Evolutionary conservation across 2,329 filamentous ascomycete genomes (phyloP).

Genomic region (Alternaria sp.): DNA sequence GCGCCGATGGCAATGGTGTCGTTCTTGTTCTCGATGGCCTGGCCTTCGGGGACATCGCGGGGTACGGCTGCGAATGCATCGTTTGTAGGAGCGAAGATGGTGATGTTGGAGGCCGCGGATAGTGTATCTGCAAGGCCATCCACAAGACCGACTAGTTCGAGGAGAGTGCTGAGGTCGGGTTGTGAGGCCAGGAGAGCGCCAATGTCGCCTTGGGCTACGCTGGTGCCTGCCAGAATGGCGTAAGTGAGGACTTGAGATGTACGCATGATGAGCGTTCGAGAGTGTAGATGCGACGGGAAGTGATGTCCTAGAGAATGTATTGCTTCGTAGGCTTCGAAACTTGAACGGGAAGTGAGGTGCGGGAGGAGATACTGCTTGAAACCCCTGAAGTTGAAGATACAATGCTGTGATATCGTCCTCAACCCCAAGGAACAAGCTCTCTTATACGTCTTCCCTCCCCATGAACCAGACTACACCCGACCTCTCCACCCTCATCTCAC

Average conservation of each 20-base stretch:
- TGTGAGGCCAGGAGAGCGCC: slow-evolving; percentile 41
- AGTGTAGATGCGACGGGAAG: no score
- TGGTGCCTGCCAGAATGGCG: slow-evolving; percentile 25
- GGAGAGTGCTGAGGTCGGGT: slow-evolving; percentile 39
- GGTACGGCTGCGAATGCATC: slow-evolving; percentile 50
- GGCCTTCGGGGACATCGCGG: slow-evolving; percentile 31
- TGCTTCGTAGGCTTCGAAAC: no score
- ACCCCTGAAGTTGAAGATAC: background rate
- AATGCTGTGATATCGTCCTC: background rate
- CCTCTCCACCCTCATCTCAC: background rate
- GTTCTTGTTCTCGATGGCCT: slow-evolving; percentile 40
- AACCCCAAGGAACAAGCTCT: background rate
- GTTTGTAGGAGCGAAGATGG: slow-evolving; percentile 63
- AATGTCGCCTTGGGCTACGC: slow-evolving; percentile 39
- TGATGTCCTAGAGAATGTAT: no score
- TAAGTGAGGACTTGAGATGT: slow-evolving; percentile 21
- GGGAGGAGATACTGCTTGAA: background rate
- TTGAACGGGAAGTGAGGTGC: no score
- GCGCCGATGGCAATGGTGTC: slow-evolving; percentile 48
- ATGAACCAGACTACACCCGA: background rate
- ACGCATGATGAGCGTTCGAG: slow-evolving; percentile 22
- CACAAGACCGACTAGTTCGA: slow-evolving; percentile 46
- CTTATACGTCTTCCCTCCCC: background rate
- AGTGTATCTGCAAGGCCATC: slow-evolving; percentile 50
- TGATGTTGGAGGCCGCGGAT: slow-evolving; percentile 56